These are phyloP conservation scores for Nothophaeocryptopus gaeumannii DNA, from an alignment of 2,329 filamentous ascomycete species.

Conservation along the genomic window DNA sequence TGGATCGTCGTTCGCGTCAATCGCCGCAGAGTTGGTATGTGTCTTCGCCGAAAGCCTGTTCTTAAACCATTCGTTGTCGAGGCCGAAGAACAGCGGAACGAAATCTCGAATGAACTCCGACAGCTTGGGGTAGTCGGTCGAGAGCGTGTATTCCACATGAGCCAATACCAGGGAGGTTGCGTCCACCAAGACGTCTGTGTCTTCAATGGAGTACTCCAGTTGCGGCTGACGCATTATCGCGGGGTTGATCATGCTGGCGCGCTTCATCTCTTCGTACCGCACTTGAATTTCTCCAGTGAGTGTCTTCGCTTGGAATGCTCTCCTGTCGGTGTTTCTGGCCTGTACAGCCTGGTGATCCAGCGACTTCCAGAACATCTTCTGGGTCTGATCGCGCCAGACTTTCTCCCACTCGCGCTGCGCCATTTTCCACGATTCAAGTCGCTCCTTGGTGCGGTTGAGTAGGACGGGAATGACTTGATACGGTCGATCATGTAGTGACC, in stretches of 20 bases:
- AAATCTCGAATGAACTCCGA: slow-evolving; percentile 51
- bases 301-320: slow-evolving; percentile 83
- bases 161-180: slow-evolving; percentile 46
- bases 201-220: slow-evolving; percentile 69
- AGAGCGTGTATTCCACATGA: slow-evolving; percentile 42
- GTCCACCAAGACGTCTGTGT: slow-evolving; percentile 53
- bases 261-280: slow-evolving; percentile 86
- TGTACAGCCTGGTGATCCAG: slow-evolving; percentile 94
- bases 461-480: slow-evolving; percentile 86
- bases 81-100: slow-evolving; percentile 50
- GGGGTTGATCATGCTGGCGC: slow-evolving; percentile 45
- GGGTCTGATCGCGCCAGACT: slow-evolving; percentile 94
- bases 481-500: slow-evolving; percentile 79
- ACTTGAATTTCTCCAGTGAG: slow-evolving; percentile 88
- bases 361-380: slow-evolving; percentile 91
- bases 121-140: slow-evolving; percentile 45
- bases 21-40: slow-evolving; percentile 30
- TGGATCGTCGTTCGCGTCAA: slow-evolving; percentile 73
- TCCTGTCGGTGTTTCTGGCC: slow-evolving; percentile 80
- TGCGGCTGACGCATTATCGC: slow-evolving; percentile 49
- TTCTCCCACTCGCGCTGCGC: slow-evolving; percentile 98
- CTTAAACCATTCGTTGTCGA: slow-evolving; percentile 56
- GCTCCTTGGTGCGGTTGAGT: slow-evolving; percentile 85
- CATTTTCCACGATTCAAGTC: slow-evolving; percentile 96
- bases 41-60: slow-evolving; percentile 40